Conservation (phyloP, 352 stramenopile species). For the Globisporangium solare region DNA sequence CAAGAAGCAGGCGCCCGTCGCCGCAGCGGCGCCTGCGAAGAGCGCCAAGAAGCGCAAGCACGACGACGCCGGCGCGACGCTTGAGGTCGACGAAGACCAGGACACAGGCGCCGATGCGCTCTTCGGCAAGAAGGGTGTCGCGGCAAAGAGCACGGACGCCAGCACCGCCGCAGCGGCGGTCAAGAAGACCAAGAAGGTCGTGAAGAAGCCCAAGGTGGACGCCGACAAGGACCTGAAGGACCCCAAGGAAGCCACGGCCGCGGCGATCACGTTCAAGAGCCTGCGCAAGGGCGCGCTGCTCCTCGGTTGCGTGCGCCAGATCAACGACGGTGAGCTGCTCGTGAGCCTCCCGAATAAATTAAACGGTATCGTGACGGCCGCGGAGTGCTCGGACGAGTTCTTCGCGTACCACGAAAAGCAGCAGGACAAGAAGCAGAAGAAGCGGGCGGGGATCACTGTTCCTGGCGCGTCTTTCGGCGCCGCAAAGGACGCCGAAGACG, state of each 20-base stretch:
- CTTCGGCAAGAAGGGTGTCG: constrained; percentile 75
- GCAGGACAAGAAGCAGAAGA: constrained; percentile 16
- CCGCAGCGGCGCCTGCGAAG: constrained; percentile 1
- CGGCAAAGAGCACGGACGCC: constrained; percentile 12
- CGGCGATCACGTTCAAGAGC: constrained; percentile 62
- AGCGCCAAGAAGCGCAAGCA: constrained; percentile 46
- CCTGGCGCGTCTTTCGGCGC: constrained; percentile 7
- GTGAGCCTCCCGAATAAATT: constrained; percentile 92
- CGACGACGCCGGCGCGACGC: constrained; percentile 16
- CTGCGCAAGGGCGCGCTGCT: constrained; percentile 70
- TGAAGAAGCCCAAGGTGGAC: constrained; percentile 17
- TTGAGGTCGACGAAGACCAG: constrained; percentile 23
- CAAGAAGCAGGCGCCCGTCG: constrained; percentile 36
- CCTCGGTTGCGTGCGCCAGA: constrained; percentile 87
- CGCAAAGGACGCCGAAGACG: constrained; percentile 10
- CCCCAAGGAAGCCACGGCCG: constrained; percentile 26
- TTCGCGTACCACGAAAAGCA: constrained; percentile 24
- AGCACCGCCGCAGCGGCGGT: constrained; percentile 2
- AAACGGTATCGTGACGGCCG: constrained; percentile 84
- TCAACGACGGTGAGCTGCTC: constrained; percentile 80
- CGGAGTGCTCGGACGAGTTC: constrained; percentile 82
- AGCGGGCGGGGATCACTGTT: constrained; percentile 13
- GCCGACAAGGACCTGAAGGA: constrained; percentile 10
- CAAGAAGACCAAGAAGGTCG: constrained; percentile 23
- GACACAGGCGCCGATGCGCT: constrained; percentile 47